A percentile compares a stretch with the other conserved stretches of the same genome.
Conservation (phyloP, 768 basidiomycete genomes). For the Suillus americanus region DNA sequence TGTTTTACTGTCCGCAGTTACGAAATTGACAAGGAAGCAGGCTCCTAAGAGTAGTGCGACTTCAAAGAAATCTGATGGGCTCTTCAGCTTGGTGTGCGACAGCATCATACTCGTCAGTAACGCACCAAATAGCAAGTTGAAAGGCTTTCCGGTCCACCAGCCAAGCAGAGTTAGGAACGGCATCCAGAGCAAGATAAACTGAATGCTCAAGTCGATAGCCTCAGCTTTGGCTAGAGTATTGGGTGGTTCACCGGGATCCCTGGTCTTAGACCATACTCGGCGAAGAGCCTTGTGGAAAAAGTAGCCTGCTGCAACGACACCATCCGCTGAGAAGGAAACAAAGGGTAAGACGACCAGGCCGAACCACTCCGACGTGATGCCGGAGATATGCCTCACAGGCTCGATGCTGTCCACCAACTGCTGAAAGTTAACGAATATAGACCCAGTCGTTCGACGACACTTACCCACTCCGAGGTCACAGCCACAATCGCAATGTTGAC, state of each 20-base stretch:
- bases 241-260: constrained; percentile 40
- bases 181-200: constrained; percentile 80
- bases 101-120: background rate
- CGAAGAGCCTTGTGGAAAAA: constrained; percentile 30
- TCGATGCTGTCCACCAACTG: constrained; percentile 69
- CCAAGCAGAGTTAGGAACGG: constrained; percentile 66
- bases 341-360: constrained; percentile 71
- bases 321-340: constrained; percentile 74
- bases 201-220: constrained; percentile 76
- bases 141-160: constrained; percentile 64
- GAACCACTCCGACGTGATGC: constrained; percentile 61
- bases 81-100: background rate
- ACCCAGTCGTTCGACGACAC: constrained; percentile 13
- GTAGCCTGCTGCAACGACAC: constrained; percentile 55
- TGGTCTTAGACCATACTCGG: background rate
- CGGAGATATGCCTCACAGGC: constrained; percentile 41
- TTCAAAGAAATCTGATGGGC: constrained; percentile 61
- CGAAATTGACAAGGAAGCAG: constrained; percentile 78
- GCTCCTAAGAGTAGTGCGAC: constrained; percentile 63
- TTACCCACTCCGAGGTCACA: constrained; percentile 69
- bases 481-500: constrained; percentile 62
- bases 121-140: constrained; percentile 69
- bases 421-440: background rate
- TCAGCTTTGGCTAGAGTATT: constrained; percentile 62
- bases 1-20: constrained; percentile 76